Percentiles rank a stretch among this genome's conserved stretches.
Evolutionary conservation across 2,329 filamentous ascomycete genomes (phyloP).

Genomic region (Alternaria ethzedia): DNA sequence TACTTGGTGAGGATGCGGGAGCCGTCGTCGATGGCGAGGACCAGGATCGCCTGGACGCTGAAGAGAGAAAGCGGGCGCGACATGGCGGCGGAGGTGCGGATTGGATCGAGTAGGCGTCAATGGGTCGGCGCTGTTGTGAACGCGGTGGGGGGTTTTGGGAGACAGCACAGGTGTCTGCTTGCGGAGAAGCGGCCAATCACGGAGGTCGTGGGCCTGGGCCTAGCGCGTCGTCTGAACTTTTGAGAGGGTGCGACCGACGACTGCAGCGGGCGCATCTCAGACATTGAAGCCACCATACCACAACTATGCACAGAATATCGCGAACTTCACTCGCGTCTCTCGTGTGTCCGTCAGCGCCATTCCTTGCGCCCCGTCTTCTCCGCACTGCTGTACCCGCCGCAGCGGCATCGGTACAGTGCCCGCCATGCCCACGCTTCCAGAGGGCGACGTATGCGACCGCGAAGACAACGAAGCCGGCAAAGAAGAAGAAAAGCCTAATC

Average conservation of each 20-base stretch:
- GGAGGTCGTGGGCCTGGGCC: conserved; percentile 15
- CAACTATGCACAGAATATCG: conserved; percentile 29
- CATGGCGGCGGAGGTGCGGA: conserved; percentile 44
- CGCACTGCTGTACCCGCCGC: conserved; percentile 20
- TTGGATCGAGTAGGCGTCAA: conserved; percentile 4
- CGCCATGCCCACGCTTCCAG: conserved; percentile 1
- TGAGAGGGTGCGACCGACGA: not conserved
- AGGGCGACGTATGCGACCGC: conserved; percentile 24
- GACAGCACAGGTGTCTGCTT: conserved; percentile 39
- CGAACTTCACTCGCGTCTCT: conserved; percentile 37
- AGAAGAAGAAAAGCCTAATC: not conserved
- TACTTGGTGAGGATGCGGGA: conserved; percentile 94
- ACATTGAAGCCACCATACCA: not conserved
- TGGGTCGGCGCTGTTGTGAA: conserved; percentile 12
- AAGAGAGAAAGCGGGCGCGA: conserved; percentile 62
- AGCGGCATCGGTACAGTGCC: conserved; percentile 8
- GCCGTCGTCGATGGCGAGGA: conserved; percentile 77
- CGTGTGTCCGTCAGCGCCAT: conserved; percentile 44
- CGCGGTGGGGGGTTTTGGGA: conserved; percentile 28
- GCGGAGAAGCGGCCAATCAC: conserved; percentile 38
- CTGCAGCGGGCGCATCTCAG: not conserved
- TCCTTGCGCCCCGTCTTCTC: conserved; percentile 43
- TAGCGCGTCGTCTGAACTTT: conserved; percentile 20
- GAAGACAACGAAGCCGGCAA: conserved; percentile 9
- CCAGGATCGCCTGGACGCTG: conserved; percentile 59